phyloP scores from a whole-genome alignment of 805 yeast species.

The Starmerella kuoi region DNA sequence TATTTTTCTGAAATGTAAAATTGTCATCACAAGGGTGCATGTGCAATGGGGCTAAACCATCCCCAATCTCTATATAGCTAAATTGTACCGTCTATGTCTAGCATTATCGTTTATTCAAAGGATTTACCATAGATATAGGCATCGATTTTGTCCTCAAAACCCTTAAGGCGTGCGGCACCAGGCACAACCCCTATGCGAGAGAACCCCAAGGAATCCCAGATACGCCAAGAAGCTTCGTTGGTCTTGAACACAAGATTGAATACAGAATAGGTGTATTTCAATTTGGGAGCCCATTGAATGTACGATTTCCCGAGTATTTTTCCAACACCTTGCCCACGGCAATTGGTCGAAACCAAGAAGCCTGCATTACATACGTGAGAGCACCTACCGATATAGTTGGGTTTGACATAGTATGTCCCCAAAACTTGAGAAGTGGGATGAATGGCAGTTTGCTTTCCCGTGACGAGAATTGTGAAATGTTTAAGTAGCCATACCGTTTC shows the following conservation, averaged over 20 bases:
- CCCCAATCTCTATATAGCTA: too few relatives aligned
- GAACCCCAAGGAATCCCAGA: constrained; percentile 80
- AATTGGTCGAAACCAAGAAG: constrained; percentile 49
- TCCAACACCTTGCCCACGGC: constrained; percentile 62
- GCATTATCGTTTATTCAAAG: constrained; percentile 25
- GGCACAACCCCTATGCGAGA: constrained; percentile 64
- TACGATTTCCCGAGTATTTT: constrained; percentile 55
- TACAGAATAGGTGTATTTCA: constrained; percentile 74
- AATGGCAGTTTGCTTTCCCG: constrained; percentile 30
- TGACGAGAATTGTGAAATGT: constrained; percentile 52
- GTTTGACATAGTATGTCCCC: constrained; percentile 73
- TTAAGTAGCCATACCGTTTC: constrained; percentile 52
- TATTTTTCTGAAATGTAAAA: too few relatives aligned
- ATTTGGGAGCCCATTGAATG: constrained; percentile 55
- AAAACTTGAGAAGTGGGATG: constrained; percentile 34
- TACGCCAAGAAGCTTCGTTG: constrained; percentile 57
- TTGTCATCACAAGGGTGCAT: too few relatives aligned
- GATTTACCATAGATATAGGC: constrained; percentile 70
- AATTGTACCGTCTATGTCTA: too few relatives aligned
- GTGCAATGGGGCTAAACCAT: too few relatives aligned
- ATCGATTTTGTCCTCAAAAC: constrained; percentile 49
- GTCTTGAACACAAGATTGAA: constrained; percentile 80
- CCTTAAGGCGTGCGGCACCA: constrained; percentile 63
- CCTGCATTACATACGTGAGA: constrained; percentile 85
- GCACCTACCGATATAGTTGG: constrained; percentile 75